A percentile compares a stretch with the other conserved stretches of the same genome.
phyloP scores from a whole-genome alignment of 148 eudicot species.

The Silene conica region DNA sequence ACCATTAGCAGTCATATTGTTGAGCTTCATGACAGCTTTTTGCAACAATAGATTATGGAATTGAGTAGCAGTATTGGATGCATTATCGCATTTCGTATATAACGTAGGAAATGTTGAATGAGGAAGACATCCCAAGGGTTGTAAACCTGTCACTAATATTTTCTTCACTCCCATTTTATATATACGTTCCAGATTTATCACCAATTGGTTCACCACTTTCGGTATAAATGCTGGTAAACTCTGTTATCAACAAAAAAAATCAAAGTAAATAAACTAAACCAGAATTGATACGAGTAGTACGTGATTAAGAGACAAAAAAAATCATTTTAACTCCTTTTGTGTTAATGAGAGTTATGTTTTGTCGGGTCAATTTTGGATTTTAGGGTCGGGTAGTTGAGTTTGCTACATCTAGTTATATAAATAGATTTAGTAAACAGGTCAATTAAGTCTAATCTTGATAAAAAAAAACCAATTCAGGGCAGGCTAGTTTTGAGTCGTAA shows the following conservation, averaged over 20 bases:
- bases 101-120: conserved; percentile 25
- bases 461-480: too few species aligned
- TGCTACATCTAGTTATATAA: too few species aligned
- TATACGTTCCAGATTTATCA: conserved; percentile 42
- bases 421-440: too few species aligned
- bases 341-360: too few species aligned
- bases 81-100: conserved; percentile 36
- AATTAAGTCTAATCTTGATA: too few species aligned
- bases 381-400: too few species aligned
- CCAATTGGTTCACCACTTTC: conserved; percentile 48
- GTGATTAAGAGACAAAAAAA: too few species aligned
- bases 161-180: conserved; percentile 46
- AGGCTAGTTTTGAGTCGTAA: too few species aligned
- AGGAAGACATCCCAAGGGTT: conserved; percentile 80
- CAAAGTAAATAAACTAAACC: not conserved
- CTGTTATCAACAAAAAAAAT: conserved; percentile 22
- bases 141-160: conserved; percentile 51
- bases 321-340: too few species aligned
- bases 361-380: too few species aligned
- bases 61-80: conserved; percentile 13
- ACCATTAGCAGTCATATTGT: conserved; percentile 3
- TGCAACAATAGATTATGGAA: conserved; percentile 30
- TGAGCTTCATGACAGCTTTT: conserved; percentile 17
- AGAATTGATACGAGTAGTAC: too few species aligned
- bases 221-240: conserved; percentile 44